Evolutionary conservation across 208 protist genomes (phyloP).

Genomic region (Crithidia brevicula): DNA sequence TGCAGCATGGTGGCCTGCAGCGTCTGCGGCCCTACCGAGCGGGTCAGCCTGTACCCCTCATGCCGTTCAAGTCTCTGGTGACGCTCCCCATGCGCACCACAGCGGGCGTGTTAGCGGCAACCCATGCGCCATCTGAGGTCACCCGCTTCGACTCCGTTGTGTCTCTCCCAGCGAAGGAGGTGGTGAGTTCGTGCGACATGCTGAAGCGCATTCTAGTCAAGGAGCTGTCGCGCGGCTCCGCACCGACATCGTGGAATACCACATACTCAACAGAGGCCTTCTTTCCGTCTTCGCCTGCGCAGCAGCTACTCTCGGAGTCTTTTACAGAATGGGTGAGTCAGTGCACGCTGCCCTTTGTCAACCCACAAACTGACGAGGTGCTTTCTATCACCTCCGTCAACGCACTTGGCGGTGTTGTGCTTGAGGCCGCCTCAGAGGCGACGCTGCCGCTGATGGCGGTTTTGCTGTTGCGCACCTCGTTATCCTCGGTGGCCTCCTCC

Average conservation of each 20-base stretch:
- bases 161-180: background rate
- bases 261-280: constrained; percentile 30
- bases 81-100: constrained; percentile 17
- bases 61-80: constrained; percentile 37
- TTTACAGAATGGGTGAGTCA: constrained; percentile 71
- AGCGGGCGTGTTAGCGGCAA: background rate
- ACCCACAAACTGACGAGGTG: constrained; percentile 45
- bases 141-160: background rate
- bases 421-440: background rate
- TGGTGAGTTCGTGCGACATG: background rate
- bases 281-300: background rate
- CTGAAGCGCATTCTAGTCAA: constrained; percentile 1
- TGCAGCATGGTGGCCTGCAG: constrained; percentile 47
- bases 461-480: constrained; percentile 37
- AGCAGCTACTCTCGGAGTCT: constrained; percentile 18
- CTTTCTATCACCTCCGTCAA: constrained; percentile 32
- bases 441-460: constrained; percentile 35
- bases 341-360: constrained; percentile 57
- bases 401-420: constrained; percentile 11
- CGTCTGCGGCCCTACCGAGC: constrained; percentile 49
- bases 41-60: constrained; percentile 33
- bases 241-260: constrained; percentile 28
- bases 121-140: background rate
- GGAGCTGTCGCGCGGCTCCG: constrained; percentile 4
- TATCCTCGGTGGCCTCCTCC: background rate